Evolutionary conservation across 495 filamentous ascomycete genomes (phyloP), one percentile per base, ranked within the genome.

Genomic region (Cairneyella variabilis): DNA sequence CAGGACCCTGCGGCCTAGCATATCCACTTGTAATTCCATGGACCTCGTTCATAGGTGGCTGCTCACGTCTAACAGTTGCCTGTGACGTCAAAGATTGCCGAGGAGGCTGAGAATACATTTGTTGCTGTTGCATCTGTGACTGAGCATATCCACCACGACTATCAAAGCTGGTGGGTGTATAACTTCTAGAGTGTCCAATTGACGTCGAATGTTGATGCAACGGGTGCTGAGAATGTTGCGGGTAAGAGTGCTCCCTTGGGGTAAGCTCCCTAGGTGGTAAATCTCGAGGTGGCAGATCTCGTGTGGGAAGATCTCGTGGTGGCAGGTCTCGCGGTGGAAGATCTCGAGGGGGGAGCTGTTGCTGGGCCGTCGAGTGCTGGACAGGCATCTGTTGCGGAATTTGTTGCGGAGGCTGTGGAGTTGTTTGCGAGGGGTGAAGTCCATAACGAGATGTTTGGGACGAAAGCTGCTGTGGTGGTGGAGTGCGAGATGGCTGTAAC

Each of bases 241-340:
- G 11, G 30, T 63, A 63, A 9, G 16, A 61, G 60, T 30, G 64
- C 60, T 38, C 67, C 50, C 3, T 61, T 42, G 71, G 71, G 72
- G 47, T 66, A 47, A 45, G 64, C 52, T 51, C 39, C 26, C 76
- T n/a, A n/a, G n/a, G n/a, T n/a, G n/a, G n/a, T n/a, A n/a, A n/a
- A n/a, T n/a, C n/a, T n/a, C n/a, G n/a, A n/a, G n/a, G n/a, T n/a
- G n/a, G n/a, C n/a, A n/a, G n/a, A n/a, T n/a, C n/a, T n/a, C n/a
- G n/a, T n/a, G n/a, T n/a, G n/a, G n/a, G n/a, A n/a, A n/a, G n/a
- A n/a, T n/a, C n/a, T n/a, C n/a, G n/a, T n/a, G n/a, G n/a, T n/a
- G n/a, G n/a, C n/a, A n/a, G n/a, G n/a, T n/a, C n/a, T n/a, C n/a
- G n/a, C n/a, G n/a, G n/a, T n/a, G n/a, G n/a, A n/a, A n/a, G n/a